These are phyloP conservation scores for Xylariomycetidae sp. DNA, from an alignment of 2,329 filamentous ascomycete species.

Conservation along the genomic window DNA sequence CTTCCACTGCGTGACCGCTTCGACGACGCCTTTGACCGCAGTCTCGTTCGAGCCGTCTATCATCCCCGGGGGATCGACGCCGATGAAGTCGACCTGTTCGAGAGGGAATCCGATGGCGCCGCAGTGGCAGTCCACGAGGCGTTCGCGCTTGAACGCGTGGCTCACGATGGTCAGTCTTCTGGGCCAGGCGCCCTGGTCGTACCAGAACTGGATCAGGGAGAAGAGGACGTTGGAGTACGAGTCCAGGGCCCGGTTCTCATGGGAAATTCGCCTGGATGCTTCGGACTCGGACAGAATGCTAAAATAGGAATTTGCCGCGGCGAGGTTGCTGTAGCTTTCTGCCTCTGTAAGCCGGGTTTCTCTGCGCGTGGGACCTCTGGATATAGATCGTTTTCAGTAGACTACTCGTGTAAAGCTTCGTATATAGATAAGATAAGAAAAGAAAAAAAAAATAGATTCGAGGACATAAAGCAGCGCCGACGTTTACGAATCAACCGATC, in stretches of 20 bases:
- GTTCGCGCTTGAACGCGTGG: constrained; percentile 62
- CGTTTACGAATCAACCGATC: no score
- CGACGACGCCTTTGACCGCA: constrained; percentile 37
- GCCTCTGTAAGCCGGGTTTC: constrained; percentile 57
- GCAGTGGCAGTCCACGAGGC: constrained; percentile 62
- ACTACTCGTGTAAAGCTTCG: no score
- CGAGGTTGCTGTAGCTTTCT: constrained; percentile 56
- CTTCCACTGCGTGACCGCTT: constrained; percentile 44
- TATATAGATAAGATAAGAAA: no score
- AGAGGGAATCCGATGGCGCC: constrained; percentile 53
- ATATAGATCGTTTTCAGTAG: neutral
- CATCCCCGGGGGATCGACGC: constrained; percentile 59
- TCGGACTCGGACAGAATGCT: constrained; percentile 24
- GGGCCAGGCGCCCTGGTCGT: constrained; percentile 52
- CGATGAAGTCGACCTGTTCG: constrained; percentile 46
- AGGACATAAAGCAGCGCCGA: no score
- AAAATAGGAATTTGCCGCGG: constrained; percentile 43
- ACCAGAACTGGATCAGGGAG: constrained; percentile 56
- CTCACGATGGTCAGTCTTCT: constrained; percentile 57
- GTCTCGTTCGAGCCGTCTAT: constrained; percentile 29
- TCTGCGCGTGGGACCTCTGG: constrained; percentile 58
- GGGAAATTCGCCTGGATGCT: constrained; percentile 37
- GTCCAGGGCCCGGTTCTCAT: constrained; percentile 73
- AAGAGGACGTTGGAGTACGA: constrained; percentile 83
- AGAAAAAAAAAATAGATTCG: no score